Evolutionary conservation across 805 yeast genomes (phyloP).

Genomic region (Suhomyces vadensis): DNA sequence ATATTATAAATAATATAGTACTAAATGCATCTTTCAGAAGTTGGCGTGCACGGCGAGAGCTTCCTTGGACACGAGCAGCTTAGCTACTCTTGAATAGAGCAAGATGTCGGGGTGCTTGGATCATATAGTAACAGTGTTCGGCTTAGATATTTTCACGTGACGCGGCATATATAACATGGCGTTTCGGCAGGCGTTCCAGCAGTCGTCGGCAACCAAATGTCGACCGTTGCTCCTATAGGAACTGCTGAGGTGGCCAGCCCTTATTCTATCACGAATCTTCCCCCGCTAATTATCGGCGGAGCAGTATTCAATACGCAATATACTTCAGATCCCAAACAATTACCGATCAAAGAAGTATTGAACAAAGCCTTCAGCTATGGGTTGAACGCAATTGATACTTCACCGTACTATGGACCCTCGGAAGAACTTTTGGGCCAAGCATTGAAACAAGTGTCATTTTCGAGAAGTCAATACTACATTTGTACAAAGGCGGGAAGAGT

Average conservation of each 20-base stretch:
- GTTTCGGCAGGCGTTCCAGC: not conserved
- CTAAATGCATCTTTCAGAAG: too few relatives aligned
- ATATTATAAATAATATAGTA: too few relatives aligned
- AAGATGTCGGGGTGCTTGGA: too few relatives aligned
- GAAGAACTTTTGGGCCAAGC: slow-evolving; percentile 75
- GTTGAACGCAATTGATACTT: slow-evolving; percentile 78
- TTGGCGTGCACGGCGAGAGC: too few relatives aligned
- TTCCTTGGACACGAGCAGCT: too few relatives aligned
- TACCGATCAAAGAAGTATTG: slow-evolving; percentile 62
- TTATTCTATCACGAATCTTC: slow-evolving; percentile 35
- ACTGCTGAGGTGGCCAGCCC: slow-evolving; percentile 19
- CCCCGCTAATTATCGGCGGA: slow-evolving; percentile 79
- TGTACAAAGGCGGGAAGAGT: slow-evolving; percentile 89
- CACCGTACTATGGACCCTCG: slow-evolving; percentile 92
- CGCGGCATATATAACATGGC: too few relatives aligned
- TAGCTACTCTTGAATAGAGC: too few relatives aligned
- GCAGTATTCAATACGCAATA: slow-evolving; percentile 85
- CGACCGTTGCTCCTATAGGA: slow-evolving; percentile 19
- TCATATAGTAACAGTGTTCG: not conserved
- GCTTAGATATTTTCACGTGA: not conserved
- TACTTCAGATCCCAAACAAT: slow-evolving; percentile 60
- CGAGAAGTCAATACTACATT: slow-evolving; percentile 65
- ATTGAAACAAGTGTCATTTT: slow-evolving; percentile 35
- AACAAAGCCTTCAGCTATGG: slow-evolving; percentile 64
- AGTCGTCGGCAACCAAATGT: not conserved